Evolutionary conservation across 192 early-diverging fungal genomes (phyloP), one percentile per base, ranked within the genome.

Genomic region (Dissophora globulifera): DNA sequence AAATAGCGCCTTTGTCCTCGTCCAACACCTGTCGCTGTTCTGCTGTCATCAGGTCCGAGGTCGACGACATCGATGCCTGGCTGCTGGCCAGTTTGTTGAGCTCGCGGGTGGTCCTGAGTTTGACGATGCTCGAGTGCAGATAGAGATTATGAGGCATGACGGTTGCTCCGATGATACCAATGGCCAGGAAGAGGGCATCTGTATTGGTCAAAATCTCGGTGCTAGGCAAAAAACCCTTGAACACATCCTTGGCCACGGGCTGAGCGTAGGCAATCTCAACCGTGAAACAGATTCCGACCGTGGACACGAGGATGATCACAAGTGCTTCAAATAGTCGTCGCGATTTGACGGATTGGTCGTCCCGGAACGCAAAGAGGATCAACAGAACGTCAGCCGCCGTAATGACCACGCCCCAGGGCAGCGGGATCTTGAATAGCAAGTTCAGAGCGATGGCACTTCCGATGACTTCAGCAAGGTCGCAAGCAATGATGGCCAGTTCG

Each of bases 131-230:
- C 2, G 90, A 91, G 51, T 95, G 93, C 13, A 95, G 74, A 56
- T 91, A 95, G 0, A 95, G 69, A 56, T 93, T 93, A 69, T 94
- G 93, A n/a, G 93, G 93, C 92, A 93, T 94, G 32, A 93, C 91
- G 0, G 93, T 95, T 4, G 93, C 93, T 23, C 93, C 93, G 68
- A 94, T 89, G 50, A 95, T 95, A 52, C 89, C 92, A 50, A 95
- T 89, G 13, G 91, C 83, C 11, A 94, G 54, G 43, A 90, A 95
- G 0, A 95, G 70, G 26, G 80, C 72, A 2, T 80, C 87, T 0
- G 69, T 42, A 27, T 90, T 70, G 0, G 82, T 88, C 50, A 93
- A 84, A 10, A 94, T 69, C 27, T 79, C 79, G 9, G 61, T 40
- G 11, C 67, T 79, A 0, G 91, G 90, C 41, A 93, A 22, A 41